phyloP scores from a whole-genome alignment of 1,284 basidiomycete species.

The Melanopsichium pennsylvanicum region DNA sequence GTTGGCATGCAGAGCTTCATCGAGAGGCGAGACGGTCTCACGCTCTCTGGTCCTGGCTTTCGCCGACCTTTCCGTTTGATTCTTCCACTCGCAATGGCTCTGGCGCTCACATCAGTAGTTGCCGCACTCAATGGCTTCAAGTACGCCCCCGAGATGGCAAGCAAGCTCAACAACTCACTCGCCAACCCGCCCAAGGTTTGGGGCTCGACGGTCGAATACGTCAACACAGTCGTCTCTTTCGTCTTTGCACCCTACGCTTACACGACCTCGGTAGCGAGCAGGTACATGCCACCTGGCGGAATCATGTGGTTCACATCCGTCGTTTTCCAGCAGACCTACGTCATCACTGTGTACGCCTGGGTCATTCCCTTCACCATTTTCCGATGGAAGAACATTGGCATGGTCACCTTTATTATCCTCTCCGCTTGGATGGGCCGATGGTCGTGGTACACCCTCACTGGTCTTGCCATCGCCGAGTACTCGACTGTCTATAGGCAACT shows the following conservation, averaged over 20 bases:
- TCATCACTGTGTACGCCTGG: conserved; percentile 49
- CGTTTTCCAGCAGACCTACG: conserved; percentile 55
- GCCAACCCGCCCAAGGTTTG: conserved; percentile 46
- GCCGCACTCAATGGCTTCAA: conserved; percentile 40
- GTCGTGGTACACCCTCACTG: conserved; percentile 58
- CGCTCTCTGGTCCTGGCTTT: conserved; percentile 49
- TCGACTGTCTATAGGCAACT: conserved; percentile 38
- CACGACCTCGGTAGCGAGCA: conserved; percentile 36
- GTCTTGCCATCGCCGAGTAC: conserved; percentile 52
- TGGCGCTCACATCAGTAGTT: conserved; percentile 46
- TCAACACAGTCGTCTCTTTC: conserved; percentile 45
- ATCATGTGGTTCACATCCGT: conserved; percentile 53
- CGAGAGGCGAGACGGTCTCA: conserved; percentile 42
- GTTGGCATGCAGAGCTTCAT: conserved; percentile 47
- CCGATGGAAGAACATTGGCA: conserved; percentile 45
- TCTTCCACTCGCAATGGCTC: conserved; percentile 39
- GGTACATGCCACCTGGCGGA: conserved; percentile 43
- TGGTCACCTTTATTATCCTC: conserved; percentile 35
- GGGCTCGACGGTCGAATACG: conserved; percentile 40
- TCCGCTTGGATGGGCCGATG: conserved; percentile 53
- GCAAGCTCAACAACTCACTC: conserved; percentile 37
- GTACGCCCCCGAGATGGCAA: conserved; percentile 27
- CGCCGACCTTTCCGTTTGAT: conserved; percentile 53
- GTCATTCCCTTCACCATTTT: conserved; percentile 49
- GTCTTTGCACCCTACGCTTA: conserved; percentile 46